Percentiles rank a stretch among this genome's conserved stretches.
Conservation (phyloP, 2,329 filamentous ascomycete genomes). For the Curvularia sp. region DNA sequence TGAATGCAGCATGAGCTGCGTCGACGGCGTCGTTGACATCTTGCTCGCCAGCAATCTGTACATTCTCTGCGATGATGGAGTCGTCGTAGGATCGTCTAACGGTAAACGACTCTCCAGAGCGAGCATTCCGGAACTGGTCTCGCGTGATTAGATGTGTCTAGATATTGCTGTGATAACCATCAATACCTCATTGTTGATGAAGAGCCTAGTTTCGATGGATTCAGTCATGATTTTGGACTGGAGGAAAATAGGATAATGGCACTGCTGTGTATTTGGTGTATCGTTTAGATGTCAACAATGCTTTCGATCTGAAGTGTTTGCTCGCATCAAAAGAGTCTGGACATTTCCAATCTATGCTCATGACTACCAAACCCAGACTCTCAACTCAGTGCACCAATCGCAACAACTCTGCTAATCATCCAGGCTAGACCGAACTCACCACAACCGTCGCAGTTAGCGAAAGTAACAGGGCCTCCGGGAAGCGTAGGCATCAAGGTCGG, state of each 20-base stretch:
- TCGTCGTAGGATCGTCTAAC: neutral
- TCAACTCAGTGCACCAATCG: neutral
- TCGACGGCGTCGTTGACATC: constrained; percentile 3
- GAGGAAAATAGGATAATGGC: neutral
- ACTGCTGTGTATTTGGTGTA: constrained; percentile 1
- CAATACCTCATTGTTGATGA: constrained; percentile 1
- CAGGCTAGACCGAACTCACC: neutral
- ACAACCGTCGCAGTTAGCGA: neutral
- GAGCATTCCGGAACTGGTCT: constrained; percentile 1
- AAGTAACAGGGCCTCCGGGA: neutral
- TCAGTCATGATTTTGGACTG: neutral
- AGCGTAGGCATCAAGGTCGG: neutral
- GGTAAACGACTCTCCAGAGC: constrained; percentile 1
- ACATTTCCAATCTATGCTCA: constrained; percentile 1
- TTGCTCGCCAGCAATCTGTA: constrained; percentile 3
- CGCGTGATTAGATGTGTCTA: neutral
- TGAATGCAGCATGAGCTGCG: constrained; percentile 2
- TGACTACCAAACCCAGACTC: neutral
- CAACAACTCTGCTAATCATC: neutral
- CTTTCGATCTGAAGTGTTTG: neutral
- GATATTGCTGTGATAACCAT: neutral
- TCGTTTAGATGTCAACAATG: neutral
- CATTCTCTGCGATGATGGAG: neutral
- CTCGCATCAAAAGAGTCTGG: neutral
- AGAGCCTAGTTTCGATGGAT: neutral